phyloP scores from a whole-genome alignment of 345 rosid species.

The Stellera chamaejasme region DNA sequence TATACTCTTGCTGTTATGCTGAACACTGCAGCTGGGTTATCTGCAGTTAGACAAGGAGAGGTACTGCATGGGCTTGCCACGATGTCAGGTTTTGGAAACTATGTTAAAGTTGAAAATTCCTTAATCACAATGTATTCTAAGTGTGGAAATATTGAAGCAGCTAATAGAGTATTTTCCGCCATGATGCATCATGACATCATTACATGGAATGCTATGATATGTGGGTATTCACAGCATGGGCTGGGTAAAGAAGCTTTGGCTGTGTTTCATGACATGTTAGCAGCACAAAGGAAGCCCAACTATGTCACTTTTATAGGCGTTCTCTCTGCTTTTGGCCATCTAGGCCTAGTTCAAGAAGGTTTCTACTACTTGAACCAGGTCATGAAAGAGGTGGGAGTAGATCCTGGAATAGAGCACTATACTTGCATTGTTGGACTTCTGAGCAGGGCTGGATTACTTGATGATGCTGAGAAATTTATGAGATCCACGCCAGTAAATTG shows the following conservation, averaged over 20 bases:
- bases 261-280: slow-evolving; percentile 49
- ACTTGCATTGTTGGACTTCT: slow-evolving; percentile 73
- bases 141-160: too few relatives aligned
- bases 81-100: slow-evolving; percentile 46
- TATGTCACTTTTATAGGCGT: slow-evolving; percentile 69
- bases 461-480: slow-evolving; percentile 56
- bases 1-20: slow-evolving; percentile 51
- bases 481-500: slow-evolving; percentile 53
- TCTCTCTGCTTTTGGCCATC: slow-evolving; percentile 71
- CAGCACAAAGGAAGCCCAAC: slow-evolving; percentile 46
- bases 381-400: slow-evolving; percentile 43
- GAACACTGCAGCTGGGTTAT: slow-evolving; percentile 54
- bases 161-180: neutral
- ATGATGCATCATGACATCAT: slow-evolving; percentile 25
- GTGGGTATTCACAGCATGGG: slow-evolving; percentile 77
- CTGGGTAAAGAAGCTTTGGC: slow-evolving; percentile 52
- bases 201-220: slow-evolving; percentile 71
- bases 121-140: too few relatives aligned
- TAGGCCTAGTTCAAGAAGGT: slow-evolving; percentile 50
- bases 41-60: slow-evolving; percentile 45
- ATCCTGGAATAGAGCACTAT: slow-evolving; percentile 71
- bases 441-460: slow-evolving; percentile 60
- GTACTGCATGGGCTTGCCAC: slow-evolving; percentile 37
- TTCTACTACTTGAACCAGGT: slow-evolving; percentile 45
- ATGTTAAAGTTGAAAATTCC: slow-evolving; percentile 57